These are phyloP conservation scores for Fusarium sp. DNA, from an alignment of 2,329 filamentous ascomycete genomes.

Conservation along the genomic window DNA sequence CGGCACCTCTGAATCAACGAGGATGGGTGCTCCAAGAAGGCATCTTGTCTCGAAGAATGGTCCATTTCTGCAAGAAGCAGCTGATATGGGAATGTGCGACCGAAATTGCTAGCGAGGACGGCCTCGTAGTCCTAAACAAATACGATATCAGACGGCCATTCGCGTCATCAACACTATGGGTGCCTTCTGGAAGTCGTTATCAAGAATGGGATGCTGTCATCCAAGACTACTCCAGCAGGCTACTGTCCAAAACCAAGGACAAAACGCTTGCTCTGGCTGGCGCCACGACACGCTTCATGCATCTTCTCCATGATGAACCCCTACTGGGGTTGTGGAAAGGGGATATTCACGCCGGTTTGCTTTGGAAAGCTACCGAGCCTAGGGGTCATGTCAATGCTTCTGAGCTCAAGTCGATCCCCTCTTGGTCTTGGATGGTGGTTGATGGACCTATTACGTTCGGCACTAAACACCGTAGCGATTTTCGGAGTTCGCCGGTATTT, in stretches of 20 bases:
- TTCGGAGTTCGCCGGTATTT: fast-evolving
- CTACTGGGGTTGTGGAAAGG: not conserved
- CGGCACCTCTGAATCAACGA: not conserved
- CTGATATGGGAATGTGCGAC: not conserved
- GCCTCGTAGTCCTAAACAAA: not conserved
- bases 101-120: not conserved
- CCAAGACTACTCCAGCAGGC: not conserved
- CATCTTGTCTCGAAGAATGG: not conserved
- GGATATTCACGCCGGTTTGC: not conserved
- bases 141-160: not conserved
- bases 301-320: not conserved
- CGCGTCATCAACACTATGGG: not conserved
- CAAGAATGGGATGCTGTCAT: not conserved
- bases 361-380: not conserved
- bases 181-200: not conserved
- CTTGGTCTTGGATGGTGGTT: not conserved
- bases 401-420: not conserved
- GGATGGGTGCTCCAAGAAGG: not conserved
- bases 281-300: not conserved
- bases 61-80: not conserved
- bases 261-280: not conserved
- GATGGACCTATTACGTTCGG: not conserved
- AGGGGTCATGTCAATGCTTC: not conserved
- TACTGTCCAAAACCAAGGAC: not conserved
- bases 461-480: not conserved